Conservation (phyloP, 2,329 filamentous ascomycete species). For the Purpureocillium takamizusanense region DNA sequence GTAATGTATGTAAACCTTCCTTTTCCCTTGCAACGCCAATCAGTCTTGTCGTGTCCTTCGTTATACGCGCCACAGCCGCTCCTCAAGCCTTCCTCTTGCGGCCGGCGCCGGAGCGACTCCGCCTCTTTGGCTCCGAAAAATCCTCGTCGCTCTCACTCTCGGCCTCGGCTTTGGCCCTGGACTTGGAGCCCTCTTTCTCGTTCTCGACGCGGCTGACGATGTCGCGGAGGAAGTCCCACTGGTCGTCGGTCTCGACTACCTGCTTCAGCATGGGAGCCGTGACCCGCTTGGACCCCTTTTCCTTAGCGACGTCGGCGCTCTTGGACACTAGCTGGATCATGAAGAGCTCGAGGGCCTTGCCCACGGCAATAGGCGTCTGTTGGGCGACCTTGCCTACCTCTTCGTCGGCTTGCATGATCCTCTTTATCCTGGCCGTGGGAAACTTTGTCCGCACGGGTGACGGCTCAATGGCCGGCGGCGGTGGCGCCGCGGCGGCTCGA, state of each 20-base stretch:
- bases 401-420: constrained; percentile 98
- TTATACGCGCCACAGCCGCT: constrained; percentile 8
- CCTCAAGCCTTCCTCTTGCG: constrained; percentile 37
- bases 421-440: constrained; percentile 92
- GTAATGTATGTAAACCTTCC: constrained; percentile 12
- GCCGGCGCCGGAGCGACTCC: constrained; percentile 29
- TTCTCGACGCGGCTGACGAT: constrained; percentile 77
- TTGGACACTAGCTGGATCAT: constrained; percentile 92
- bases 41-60: constrained; percentile 15
- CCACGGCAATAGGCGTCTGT: constrained; percentile 91
- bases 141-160: constrained; percentile 48
- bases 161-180: constrained; percentile 37
- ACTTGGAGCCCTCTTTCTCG: constrained; percentile 36
- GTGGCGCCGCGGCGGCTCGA: constrained; percentile 20
- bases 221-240: constrained; percentile 88
- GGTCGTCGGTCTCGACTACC: constrained; percentile 78
- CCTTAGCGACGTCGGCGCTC: constrained; percentile 73
- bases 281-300: constrained; percentile 80
- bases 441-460: constrained; percentile 90
- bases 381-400: constrained; percentile 98
- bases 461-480: constrained; percentile 38
- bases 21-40: constrained; percentile 12
- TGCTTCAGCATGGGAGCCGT: constrained; percentile 86
- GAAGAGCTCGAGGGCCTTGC: constrained; percentile 92
- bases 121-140: constrained; percentile 36